Conservation (phyloP, 164 flowering plant genomes). For the Liriodendron chinense region DNA sequence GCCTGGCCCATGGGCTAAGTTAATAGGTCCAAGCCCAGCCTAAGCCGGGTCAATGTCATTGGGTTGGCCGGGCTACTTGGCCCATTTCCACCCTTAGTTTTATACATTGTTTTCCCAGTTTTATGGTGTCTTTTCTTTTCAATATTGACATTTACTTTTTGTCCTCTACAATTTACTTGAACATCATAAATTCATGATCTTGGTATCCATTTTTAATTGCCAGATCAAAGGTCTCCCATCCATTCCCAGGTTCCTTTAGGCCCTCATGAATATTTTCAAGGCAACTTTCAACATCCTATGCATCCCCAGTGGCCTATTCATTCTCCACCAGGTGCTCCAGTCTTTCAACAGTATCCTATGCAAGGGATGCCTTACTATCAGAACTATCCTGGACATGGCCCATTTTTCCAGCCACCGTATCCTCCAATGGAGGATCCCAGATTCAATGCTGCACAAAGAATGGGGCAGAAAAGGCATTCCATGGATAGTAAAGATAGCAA, state of each 20-base stretch:
- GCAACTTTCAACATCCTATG: conserved; percentile 74
- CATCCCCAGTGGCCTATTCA: conserved; percentile 84
- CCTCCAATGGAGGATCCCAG: conserved; percentile 56
- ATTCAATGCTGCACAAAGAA: conserved; percentile 35
- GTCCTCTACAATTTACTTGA: conserved; percentile 3
- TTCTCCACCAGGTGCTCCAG: conserved; percentile 71
- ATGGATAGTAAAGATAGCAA: conserved; percentile 53
- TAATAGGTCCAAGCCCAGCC: not conserved
- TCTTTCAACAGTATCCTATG: conserved; percentile 75
- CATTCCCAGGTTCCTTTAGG: conserved; percentile 47
- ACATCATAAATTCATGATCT: not conserved
- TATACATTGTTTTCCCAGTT: not conserved
- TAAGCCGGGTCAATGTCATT: not conserved
- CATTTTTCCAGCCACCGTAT: conserved; percentile 60
- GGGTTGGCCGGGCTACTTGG: no score
- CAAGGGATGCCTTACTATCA: conserved; percentile 87
- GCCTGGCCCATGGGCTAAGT: not conserved
- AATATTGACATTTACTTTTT: not conserved
- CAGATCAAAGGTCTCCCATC: conserved; percentile 49
- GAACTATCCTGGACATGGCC: conserved; percentile 54
- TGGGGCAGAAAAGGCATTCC: conserved; percentile 51
- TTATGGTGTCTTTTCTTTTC: not conserved
- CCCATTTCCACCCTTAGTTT: no score
- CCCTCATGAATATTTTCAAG: conserved; percentile 59
- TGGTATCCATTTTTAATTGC: conserved; percentile 5